These are phyloP conservation scores for Danielia reshetovae DNA, from an alignment of 805 yeast species.

Conservation along the genomic window DNA sequence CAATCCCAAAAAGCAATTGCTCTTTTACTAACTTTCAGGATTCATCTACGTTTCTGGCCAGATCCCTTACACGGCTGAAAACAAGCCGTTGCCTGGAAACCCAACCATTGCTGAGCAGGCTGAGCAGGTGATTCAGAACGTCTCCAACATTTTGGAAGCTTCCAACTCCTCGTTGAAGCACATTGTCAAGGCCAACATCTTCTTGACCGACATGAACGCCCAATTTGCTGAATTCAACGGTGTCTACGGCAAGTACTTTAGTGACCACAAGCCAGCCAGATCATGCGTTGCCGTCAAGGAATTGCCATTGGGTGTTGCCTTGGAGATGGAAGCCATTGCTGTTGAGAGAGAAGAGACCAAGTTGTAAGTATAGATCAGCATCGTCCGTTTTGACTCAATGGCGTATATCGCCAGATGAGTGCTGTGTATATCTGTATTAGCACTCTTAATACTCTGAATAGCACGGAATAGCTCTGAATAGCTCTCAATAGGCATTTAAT, in stretches of 20 bases:
- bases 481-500: no score
- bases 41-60: constrained; percentile 93
- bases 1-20: background rate
- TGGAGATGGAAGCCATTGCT: constrained; percentile 93
- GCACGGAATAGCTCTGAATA: no score
- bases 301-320: constrained; percentile 81
- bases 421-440: background rate
- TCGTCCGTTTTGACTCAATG: background rate
- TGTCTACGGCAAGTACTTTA: constrained; percentile 78
- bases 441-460: constrained; percentile 1
- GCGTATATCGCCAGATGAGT: background rate
- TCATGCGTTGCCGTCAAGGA: constrained; percentile 94
- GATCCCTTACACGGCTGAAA: constrained; percentile 83
- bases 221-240: constrained; percentile 81
- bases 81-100: constrained; percentile 69
- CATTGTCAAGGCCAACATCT: constrained; percentile 84
- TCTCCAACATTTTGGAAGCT: constrained; percentile 70
- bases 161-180: constrained; percentile 80
- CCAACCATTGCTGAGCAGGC: constrained; percentile 69
- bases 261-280: constrained; percentile 87
- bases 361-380: constrained; percentile 23
- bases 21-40: constrained; percentile 37
- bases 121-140: constrained; percentile 68
- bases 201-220: constrained; percentile 80
- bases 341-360: constrained; percentile 48